Evolutionary conservation across 2,329 filamentous ascomycete species (phyloP).

Genomic region (Fusarium denticulatum): DNA sequence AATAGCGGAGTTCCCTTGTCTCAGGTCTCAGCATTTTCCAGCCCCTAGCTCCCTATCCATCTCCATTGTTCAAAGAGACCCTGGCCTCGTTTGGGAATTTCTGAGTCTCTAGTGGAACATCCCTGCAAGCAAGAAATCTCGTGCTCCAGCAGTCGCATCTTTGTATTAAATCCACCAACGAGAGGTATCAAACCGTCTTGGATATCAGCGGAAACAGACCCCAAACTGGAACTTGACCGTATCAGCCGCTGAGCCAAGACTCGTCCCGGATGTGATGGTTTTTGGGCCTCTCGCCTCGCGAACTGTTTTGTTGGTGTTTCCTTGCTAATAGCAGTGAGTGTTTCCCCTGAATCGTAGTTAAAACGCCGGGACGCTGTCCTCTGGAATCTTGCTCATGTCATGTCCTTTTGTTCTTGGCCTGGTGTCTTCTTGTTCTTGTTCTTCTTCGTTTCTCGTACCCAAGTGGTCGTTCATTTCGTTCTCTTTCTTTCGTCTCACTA

Average conservation of each 20-base stretch:
- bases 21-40: slow-evolving; percentile 30
- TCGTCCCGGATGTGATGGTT: slow-evolving; percentile 20
- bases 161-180: slow-evolving; percentile 34
- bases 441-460: slow-evolving; percentile 13
- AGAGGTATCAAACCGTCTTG: slow-evolving; percentile 22
- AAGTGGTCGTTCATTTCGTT: slow-evolving; percentile 33
- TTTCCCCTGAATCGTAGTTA: slow-evolving; percentile 34
- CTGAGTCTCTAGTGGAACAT: slow-evolving; percentile 6
- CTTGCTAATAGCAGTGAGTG: slow-evolving; percentile 21
- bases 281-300: slow-evolving; percentile 1
- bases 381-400: slow-evolving; percentile 27
- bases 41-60: slow-evolving; percentile 17
- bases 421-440: slow-evolving; percentile 15
- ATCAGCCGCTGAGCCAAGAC: slow-evolving; percentile 35
- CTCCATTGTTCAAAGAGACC: slow-evolving; percentile 13
- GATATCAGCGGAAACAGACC: slow-evolving; percentile 26
- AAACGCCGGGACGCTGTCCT: slow-evolving; percentile 25
- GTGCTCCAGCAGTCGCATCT: slow-evolving; percentile 25
- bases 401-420: slow-evolving; percentile 21
- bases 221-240: slow-evolving; percentile 35
- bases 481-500: slow-evolving; percentile 16
- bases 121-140: slow-evolving; percentile 35
- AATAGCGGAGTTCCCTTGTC: slow-evolving; percentile 28
- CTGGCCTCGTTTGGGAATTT: slow-evolving; percentile 1
- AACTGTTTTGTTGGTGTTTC: slow-evolving; percentile 21